phyloP scores from a whole-genome alignment of 192 early-diverging fungal species.

The Oehlia diaphana region DNA sequence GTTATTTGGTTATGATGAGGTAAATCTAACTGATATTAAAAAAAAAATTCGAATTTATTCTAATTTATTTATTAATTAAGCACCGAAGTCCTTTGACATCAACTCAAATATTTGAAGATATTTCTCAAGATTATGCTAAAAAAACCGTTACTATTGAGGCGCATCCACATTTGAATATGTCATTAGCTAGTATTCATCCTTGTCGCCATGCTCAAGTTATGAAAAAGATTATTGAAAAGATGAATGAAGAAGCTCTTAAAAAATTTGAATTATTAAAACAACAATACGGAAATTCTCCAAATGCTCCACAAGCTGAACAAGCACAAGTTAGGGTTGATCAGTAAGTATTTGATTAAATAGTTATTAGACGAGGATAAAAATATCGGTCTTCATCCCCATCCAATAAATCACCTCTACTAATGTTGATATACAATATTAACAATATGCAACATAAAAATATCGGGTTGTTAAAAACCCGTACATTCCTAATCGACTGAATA shows the following conservation, averaged over 20 bases:
- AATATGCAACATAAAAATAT: too few relatives aligned
- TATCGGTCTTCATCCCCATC: too few relatives aligned
- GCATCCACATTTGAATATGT: constrained; percentile 88
- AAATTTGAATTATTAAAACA: constrained; percentile 45
- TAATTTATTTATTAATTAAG: constrained; percentile 33
- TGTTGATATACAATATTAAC: too few relatives aligned
- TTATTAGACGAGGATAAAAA: too few relatives aligned
- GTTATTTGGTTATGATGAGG: constrained; percentile 97
- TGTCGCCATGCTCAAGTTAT: constrained; percentile 99
- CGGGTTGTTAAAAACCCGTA: too few relatives aligned
- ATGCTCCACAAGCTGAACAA: constrained; percentile 20
- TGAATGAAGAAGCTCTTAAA: constrained; percentile 65
- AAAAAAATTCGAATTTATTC: too few relatives aligned
- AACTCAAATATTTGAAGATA: constrained; percentile 95
- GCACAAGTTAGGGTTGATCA: constrained; percentile 84
- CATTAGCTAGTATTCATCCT: constrained; percentile 93
- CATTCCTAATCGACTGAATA: too few relatives aligned
- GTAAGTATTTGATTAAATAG: constrained; percentile 43
- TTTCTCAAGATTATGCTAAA: constrained; percentile 97
- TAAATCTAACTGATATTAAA: constrained; percentile 27
- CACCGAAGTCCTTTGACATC: constrained; percentile 79
- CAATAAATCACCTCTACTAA: too few relatives aligned
- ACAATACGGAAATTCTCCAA: background rate
- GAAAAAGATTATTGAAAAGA: constrained; percentile 90
- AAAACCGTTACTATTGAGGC: constrained; percentile 99